Conservation (phyloP, 2,329 filamentous ascomycete genomes). For the Plenodomus biglobosus region DNA sequence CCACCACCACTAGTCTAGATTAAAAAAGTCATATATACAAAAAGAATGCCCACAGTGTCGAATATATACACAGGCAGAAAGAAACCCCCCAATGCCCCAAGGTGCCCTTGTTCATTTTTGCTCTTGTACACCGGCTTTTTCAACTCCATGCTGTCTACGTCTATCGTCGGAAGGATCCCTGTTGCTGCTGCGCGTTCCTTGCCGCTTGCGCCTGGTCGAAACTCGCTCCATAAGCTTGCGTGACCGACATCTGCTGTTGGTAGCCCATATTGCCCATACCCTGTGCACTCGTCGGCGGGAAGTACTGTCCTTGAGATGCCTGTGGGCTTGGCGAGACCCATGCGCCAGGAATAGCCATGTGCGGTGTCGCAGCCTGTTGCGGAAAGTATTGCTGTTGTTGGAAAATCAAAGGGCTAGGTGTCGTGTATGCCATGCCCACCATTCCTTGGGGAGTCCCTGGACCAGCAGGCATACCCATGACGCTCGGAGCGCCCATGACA, state of each 20-base stretch:
- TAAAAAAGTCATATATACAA: too few relatives aligned
- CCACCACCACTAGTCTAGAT: too few relatives aligned
- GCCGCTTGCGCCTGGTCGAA: constrained; percentile 37
- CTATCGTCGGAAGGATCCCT: constrained; percentile 17
- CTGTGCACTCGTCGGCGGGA: constrained; percentile 14
- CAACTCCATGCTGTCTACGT: neutral
- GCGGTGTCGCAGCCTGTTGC: constrained; percentile 30
- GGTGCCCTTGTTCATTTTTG: too few relatives aligned
- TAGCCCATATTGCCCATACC: constrained; percentile 10
- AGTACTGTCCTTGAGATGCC: constrained; percentile 31
- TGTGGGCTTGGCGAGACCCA: constrained; percentile 34
- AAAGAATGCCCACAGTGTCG: too few relatives aligned
- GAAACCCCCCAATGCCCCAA: too few relatives aligned
- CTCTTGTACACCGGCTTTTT: too few relatives aligned
- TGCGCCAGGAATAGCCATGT: constrained; percentile 29
- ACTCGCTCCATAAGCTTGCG: constrained; percentile 36
- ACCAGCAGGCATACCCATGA: constrained; percentile 20
- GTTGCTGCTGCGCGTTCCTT: constrained; percentile 31
- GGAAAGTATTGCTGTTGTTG: constrained; percentile 34
- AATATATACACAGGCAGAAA: too few relatives aligned
- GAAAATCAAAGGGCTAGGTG: constrained; percentile 32
- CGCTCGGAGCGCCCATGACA: constrained; percentile 28
- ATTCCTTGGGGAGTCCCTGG: constrained; percentile 18
- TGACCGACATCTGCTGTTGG: constrained; percentile 20
- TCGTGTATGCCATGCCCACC: constrained; percentile 32